Conservation (phyloP, 1,284 basidiomycete genomes). For the Cyathus pygmaeus region DNA sequence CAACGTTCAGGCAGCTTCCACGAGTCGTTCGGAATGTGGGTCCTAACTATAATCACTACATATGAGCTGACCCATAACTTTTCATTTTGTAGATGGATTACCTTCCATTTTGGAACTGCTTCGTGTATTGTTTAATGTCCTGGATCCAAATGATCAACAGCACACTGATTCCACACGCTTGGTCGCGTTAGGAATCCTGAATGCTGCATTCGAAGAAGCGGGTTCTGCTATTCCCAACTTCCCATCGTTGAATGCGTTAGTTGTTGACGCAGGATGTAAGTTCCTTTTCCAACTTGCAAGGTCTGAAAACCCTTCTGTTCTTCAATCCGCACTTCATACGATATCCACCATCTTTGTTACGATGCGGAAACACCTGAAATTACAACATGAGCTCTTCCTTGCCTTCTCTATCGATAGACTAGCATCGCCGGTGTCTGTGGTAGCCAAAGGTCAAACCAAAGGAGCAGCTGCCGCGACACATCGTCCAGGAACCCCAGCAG, state of each 20-base stretch:
- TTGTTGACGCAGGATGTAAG: slow-evolving; percentile 93
- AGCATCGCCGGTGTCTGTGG: slow-evolving; percentile 41
- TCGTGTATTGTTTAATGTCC: slow-evolving; percentile 92
- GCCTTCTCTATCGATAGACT: slow-evolving; percentile 94
- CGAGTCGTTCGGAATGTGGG: slow-evolving; percentile 57
- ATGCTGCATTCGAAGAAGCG: slow-evolving; percentile 89
- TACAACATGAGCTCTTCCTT: slow-evolving; percentile 97
- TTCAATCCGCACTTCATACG: slow-evolving; percentile 85
- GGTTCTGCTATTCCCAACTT: slow-evolving; percentile 81
- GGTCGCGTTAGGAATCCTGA: slow-evolving; percentile 89
- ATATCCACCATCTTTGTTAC: slow-evolving; percentile 91
- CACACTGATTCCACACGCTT: slow-evolving; percentile 97
- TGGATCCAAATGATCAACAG: slow-evolving; percentile 93
- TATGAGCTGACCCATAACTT: not conserved
- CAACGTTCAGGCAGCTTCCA: slow-evolving; percentile 16
- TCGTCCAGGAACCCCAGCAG: slow-evolving; percentile 6
- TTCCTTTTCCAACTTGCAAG: slow-evolving; percentile 95
- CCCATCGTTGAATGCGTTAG: slow-evolving; percentile 76
- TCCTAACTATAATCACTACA: slow-evolving; percentile 9
- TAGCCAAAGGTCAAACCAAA: slow-evolving; percentile 49
- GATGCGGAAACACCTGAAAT: slow-evolving; percentile 88
- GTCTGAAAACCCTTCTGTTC: slow-evolving; percentile 85
- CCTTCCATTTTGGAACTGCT: slow-evolving; percentile 94
- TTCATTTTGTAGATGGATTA: slow-evolving; percentile 74
- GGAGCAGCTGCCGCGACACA: slow-evolving; percentile 24